Conservation (phyloP, 176 grass and related monocot species). For the Lolium multiflorum region DNA sequence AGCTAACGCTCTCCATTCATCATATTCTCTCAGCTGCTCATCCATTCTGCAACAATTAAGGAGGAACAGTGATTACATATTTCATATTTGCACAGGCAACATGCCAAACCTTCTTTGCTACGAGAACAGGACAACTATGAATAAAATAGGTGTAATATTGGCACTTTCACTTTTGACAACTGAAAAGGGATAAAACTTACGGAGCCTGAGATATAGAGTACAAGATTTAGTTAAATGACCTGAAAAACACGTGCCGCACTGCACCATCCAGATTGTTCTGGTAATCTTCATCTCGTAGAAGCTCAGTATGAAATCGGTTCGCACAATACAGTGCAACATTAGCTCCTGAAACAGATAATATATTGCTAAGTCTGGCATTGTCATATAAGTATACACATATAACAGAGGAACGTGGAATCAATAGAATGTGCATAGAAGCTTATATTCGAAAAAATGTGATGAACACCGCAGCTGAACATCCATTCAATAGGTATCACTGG, state of each 20-base stretch:
- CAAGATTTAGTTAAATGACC: conserved; percentile 29
- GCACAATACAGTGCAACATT: conserved; percentile 37
- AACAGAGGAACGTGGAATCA: not conserved
- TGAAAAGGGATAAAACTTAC: not conserved
- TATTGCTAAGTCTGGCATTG: not conserved
- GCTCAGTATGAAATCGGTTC: conserved; percentile 20
- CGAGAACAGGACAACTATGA: conserved; percentile 1
- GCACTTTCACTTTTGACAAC: not conserved
- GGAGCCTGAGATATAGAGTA: not conserved
- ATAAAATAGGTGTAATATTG: not conserved
- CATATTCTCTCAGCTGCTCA: conserved; percentile 1
- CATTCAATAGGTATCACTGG: not conserved
- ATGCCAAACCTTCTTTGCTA: not conserved
- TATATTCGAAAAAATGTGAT: conserved; percentile 1
- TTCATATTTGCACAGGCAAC: conserved; percentile 1
- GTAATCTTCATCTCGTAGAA: not conserved
- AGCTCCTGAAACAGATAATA: conserved; percentile 40
- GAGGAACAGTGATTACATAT: conserved; percentile 10
- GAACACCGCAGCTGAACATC: not conserved
- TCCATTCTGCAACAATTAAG: conserved; percentile 41
- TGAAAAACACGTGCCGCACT: conserved; percentile 14
- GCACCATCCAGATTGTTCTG: not conserved
- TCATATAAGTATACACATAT: not conserved
- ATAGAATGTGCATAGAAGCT: not conserved
- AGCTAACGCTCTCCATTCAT: conserved; percentile 28